These are phyloP conservation scores for Coemansia sp. DNA, from an alignment of 192 early-diverging fungal species.

Conservation along the genomic window DNA sequence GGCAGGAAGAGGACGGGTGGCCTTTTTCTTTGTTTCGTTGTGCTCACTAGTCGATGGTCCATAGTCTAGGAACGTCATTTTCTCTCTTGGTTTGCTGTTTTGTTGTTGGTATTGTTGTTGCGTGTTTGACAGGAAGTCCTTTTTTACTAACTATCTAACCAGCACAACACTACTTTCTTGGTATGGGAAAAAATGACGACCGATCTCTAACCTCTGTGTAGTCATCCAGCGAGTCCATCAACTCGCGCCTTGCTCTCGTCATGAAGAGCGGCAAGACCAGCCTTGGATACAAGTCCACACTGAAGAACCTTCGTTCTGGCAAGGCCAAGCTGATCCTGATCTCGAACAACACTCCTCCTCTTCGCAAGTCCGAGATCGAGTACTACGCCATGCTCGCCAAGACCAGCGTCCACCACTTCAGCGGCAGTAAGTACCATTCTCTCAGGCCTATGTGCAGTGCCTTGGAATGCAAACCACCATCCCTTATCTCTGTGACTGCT, in stretches of 20 bases:
- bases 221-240: slow-evolving; percentile 93
- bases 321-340: slow-evolving; percentile 98
- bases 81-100: neutral
- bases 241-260: slow-evolving; percentile 96
- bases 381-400: slow-evolving; percentile 99
- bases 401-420: slow-evolving; percentile 99
- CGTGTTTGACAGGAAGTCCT: neutral
- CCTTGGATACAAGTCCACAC: slow-evolving; percentile 98
- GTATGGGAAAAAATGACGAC: too few species aligned
- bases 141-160: neutral
- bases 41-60: too few species aligned
- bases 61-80: too few species aligned
- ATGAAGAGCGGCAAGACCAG: slow-evolving; percentile 99
- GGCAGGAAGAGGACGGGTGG: too few species aligned
- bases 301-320: slow-evolving; percentile 95
- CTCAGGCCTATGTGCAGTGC: too few species aligned
- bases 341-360: slow-evolving; percentile 98
- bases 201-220: slow-evolving; percentile 49
- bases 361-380: slow-evolving; percentile 99
- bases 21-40: too few species aligned
- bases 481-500: neutral
- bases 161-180: neutral
- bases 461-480: neutral
- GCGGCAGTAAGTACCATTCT: slow-evolving; percentile 76
- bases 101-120: neutral